A percentile compares a stretch with the other conserved stretches of the same genome.
These are phyloP conservation scores for Hyphopichia buzzinii DNA, from an alignment of 1,139 yeast species.

Conservation along the genomic window DNA sequence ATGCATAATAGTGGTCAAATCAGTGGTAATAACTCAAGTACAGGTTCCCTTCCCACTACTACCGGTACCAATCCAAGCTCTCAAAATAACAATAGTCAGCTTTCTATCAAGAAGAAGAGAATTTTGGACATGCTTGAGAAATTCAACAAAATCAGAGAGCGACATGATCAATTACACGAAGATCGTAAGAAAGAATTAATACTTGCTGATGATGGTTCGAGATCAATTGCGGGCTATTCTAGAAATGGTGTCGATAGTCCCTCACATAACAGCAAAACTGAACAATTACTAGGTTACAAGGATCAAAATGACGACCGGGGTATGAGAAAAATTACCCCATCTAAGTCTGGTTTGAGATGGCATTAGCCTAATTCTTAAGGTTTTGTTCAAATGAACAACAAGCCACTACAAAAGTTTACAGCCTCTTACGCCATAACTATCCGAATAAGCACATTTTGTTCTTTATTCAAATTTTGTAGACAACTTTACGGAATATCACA, in stretches of 20 bases:
- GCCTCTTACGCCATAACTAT: too few species aligned
- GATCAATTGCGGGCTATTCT: neutral
- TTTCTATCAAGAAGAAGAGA: slow-evolving; percentile 42
- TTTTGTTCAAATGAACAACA: too few species aligned
- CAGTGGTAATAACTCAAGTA: slow-evolving; percentile 9
- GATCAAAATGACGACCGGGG: neutral
- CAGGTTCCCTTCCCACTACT: slow-evolving; percentile 17
- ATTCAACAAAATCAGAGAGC: slow-evolving; percentile 59
- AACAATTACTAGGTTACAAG: slow-evolving; percentile 1
- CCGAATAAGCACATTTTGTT: too few species aligned
- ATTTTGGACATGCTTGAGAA: slow-evolving; percentile 57
- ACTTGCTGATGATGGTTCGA: neutral
- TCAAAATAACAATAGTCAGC: slow-evolving; percentile 19
- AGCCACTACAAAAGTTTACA: too few species aligned
- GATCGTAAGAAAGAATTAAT: slow-evolving; percentile 1
- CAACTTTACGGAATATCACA: too few species aligned
- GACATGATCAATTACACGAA: slow-evolving; percentile 37
- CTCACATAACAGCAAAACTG: neutral
- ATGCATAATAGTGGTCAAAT: slow-evolving; percentile 20
- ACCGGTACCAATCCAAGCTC: slow-evolving; percentile 17
- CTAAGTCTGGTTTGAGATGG: neutral
- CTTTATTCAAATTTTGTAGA: too few species aligned
- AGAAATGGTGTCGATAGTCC: neutral
- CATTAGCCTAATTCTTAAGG: too few species aligned
- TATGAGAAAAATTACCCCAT: neutral